Base-by-base conservation (phyloP, 768 basidiomycete species). In the Imleria badia region DNA sequence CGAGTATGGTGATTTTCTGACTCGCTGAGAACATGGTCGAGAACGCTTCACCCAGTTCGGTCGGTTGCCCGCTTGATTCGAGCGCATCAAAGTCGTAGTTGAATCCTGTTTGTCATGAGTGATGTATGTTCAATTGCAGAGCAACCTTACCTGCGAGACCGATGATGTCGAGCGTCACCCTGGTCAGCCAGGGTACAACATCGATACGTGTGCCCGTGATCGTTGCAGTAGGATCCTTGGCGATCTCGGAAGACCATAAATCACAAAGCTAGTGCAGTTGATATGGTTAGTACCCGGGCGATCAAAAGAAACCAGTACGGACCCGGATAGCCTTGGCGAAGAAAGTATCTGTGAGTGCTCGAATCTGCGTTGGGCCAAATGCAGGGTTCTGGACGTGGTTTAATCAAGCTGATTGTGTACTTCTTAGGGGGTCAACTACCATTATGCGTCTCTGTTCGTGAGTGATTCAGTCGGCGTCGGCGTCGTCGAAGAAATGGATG, bases 281-380 rank as follows among this genome's bases (percentile, higher is more conserved):
- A 17, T 1, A 4, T 8, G 5, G 10, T 40, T 8, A 42, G 19
- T 41, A 10, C 17, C 6, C 6, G 14, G 15, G 7, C 2, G 26
- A 33, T 31, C 15, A 22, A 36, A 49, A 38, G 15, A 13, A 30
- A 19, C 39, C 15, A n/a, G 14, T 29, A 26, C 30, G 23, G 7
- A 60, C 59, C 5, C 22, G 48, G 13, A 23, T 14, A 31, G 85
- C 71, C 64, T 85, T 87, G 3, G 78, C 75, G 5, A 83, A 59
- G 55, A 87, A 86, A 13, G 82, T 80, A 14, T 74, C 74, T 0
- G 83, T 83, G 13, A 86, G 62, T 40, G 79, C 80, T 3, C 84
- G 74, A 36, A 87, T 76, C 59, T 86, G 84, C 1, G 76, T 68
- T 3, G 76, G 74, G 2, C 85, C 83, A 59, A 89, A 89, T 0